A percentile compares a stretch with the other conserved stretches of the same genome.
Conservation (phyloP, 169 alveolate genomes). For the Cryptosporidium meleagridis region DNA sequence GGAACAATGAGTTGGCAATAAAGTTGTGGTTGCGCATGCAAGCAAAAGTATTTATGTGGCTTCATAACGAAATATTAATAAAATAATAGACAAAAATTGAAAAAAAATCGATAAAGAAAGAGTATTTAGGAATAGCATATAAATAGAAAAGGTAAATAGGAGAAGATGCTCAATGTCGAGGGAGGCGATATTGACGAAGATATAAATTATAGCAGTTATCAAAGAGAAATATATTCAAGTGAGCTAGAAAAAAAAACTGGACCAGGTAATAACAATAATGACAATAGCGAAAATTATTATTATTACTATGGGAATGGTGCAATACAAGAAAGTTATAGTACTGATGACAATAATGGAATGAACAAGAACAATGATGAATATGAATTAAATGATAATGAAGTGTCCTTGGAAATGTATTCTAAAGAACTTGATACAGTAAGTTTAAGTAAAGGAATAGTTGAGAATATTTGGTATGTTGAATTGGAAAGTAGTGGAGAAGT, state of each 20-base stretch:
- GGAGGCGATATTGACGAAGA: not conserved
- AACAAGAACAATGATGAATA: not conserved
- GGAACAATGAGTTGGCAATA: constrained; percentile 6
- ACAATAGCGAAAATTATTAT: too few relatives aligned
- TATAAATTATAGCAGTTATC: not conserved
- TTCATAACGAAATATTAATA: not conserved
- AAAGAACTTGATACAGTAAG: not conserved
- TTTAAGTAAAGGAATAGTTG: constrained; percentile 26
- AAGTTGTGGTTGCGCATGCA: constrained; percentile 25
- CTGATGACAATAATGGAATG: not conserved
- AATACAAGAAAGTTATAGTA: not conserved
- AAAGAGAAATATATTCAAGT: not conserved
- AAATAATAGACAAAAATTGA: not conserved
- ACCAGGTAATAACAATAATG: too few relatives aligned
- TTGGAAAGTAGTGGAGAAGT: not conserved
- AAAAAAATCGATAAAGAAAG: not conserved
- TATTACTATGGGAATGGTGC: not conserved
- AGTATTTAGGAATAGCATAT: not conserved
- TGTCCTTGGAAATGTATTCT: constrained; percentile 17
- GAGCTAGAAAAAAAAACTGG: not conserved
- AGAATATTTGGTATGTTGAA: constrained; percentile 70
- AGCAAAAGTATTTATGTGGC: constrained; percentile 21
- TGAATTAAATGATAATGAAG: not conserved
- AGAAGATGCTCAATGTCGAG: not conserved
- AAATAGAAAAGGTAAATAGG: too few relatives aligned